These are phyloP conservation scores for Drechslerella dactyloides DNA, from an alignment of 2,329 filamentous ascomycete genomes.

Conservation along the genomic window DNA sequence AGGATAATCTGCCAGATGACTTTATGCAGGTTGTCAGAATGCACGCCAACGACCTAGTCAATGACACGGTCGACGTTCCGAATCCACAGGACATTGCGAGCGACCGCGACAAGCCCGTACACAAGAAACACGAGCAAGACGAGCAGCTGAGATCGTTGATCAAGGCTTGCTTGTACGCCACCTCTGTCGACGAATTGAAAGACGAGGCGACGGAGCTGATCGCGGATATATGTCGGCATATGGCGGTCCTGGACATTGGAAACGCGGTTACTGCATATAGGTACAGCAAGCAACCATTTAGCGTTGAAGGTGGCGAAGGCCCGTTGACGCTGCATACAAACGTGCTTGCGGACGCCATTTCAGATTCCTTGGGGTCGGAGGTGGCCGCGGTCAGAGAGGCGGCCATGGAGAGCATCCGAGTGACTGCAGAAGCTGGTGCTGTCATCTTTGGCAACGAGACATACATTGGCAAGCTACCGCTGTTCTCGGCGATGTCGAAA, in stretches of 20 bases:
- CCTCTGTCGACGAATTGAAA: constrained; percentile 80
- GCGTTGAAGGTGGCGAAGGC: constrained; percentile 84
- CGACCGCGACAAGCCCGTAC: constrained; percentile 79
- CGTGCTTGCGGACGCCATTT: constrained; percentile 84
- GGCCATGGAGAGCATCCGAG: constrained; percentile 77
- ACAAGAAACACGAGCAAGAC: constrained; percentile 86
- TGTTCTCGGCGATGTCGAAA: constrained; percentile 82
- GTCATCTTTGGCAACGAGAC: constrained; percentile 78
- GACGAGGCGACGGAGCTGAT: constrained; percentile 77
- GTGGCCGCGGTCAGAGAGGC: constrained; percentile 78
- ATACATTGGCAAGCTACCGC: constrained; percentile 75
- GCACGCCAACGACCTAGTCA: constrained; percentile 83
- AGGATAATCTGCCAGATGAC: constrained; percentile 87
- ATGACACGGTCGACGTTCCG: constrained; percentile 72
- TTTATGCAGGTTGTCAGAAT: constrained; percentile 82
- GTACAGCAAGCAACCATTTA: constrained; percentile 77
- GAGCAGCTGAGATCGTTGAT: constrained; percentile 81
- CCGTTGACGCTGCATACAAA: constrained; percentile 85
- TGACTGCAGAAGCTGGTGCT: constrained; percentile 76
- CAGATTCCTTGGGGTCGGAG: constrained; percentile 88
- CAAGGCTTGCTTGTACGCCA: constrained; percentile 85
- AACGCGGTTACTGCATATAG: constrained; percentile 81
- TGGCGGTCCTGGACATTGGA: constrained; percentile 87
- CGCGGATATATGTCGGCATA: constrained; percentile 82
- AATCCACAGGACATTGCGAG: constrained; percentile 58